phyloP scores from a whole-genome alignment of 306 rosid genomes.

The Cucumis sativus region Cucumber_9930_V3 NC_026657.2:11613501-11614000 shows the following conservation, averaged over 20 bases:
- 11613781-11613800: not conserved
- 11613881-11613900: constrained; percentile 82
- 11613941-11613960: not conserved
- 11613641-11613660: not conserved
- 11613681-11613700: constrained; percentile 41
- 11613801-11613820: not conserved
- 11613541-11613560: constrained; percentile 64
- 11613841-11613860: constrained; percentile 25
- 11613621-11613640: not conserved
- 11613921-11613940: constrained; percentile 53
- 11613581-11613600: constrained; percentile 71
- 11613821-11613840: not conserved
- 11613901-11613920: constrained; percentile 77
- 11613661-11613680: not conserved
- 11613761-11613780: constrained; percentile 16
- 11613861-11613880: constrained; percentile 91
- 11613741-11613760: constrained; percentile 74
- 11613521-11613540: constrained; percentile 38
- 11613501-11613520: constrained; percentile 75
- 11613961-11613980: not conserved
- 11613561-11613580: constrained; percentile 47
- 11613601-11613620: not conserved
- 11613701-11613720: constrained; percentile 77
- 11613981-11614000: not conserved
- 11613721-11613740: constrained; percentile 83